phyloP scores from a whole-genome alignment of 2,329 filamentous ascomycete species.

The Verticillium nonalfalfae region DNA sequence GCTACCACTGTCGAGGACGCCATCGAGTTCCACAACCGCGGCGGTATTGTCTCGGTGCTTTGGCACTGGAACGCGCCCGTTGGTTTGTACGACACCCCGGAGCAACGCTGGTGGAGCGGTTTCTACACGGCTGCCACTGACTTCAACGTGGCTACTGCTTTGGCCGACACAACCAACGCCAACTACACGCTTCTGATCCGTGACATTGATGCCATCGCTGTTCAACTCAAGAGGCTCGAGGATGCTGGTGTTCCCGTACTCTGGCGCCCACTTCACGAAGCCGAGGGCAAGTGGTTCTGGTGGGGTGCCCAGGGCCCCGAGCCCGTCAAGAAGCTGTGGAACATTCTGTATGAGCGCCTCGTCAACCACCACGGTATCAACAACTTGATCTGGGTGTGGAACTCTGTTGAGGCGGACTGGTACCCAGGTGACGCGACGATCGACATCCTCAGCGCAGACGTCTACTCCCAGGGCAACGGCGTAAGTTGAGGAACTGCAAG shows the following conservation, averaged over 20 bases:
- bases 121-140: slow-evolving; percentile 44
- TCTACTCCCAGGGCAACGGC: slow-evolving; percentile 36
- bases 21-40: slow-evolving; percentile 32
- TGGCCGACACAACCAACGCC: slow-evolving; percentile 31
- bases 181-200: slow-evolving; percentile 40
- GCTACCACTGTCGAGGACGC: slow-evolving; percentile 37
- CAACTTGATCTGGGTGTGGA: slow-evolving; percentile 46
- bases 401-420: slow-evolving; percentile 35
- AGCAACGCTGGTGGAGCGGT: slow-evolving; percentile 39
- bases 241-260: slow-evolving; percentile 37
- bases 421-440: slow-evolving; percentile 39
- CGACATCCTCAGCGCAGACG: slow-evolving; percentile 39
- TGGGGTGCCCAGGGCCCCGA: slow-evolving; percentile 42
- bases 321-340: slow-evolving; percentile 35
- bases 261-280: slow-evolving; percentile 42
- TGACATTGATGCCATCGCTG: slow-evolving; percentile 39
- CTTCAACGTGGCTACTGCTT: slow-evolving; percentile 36
- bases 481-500: slow-evolving; percentile 17
- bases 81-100: slow-evolving; percentile 37
- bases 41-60: slow-evolving; percentile 38
- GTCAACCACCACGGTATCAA: slow-evolving; percentile 35
- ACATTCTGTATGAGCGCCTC: slow-evolving; percentile 35
- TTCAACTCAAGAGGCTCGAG: slow-evolving; percentile 35
- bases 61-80: slow-evolving; percentile 44
- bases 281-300: slow-evolving; percentile 46